Percentiles rank a stretch among this genome's conserved stretches.
phyloP scores from a whole-genome alignment of 805 yeast genomes.

The Metschnikowia drakensbergensis region DNA sequence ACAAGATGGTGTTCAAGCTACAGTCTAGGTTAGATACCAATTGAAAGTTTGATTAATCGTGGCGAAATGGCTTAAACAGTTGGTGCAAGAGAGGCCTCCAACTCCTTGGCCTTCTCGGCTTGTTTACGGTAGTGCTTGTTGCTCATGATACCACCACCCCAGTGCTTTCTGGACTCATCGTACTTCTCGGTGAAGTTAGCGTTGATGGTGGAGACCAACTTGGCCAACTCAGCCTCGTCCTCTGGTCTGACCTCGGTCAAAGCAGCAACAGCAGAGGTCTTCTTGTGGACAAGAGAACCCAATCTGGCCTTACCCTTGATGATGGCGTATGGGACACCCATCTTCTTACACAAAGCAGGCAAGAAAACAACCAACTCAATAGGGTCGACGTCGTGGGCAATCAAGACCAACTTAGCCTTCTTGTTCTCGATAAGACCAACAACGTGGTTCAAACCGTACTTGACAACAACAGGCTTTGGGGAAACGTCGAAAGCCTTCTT shows the following conservation, averaged over 20 bases:
- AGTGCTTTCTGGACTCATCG: conserved; percentile 96
- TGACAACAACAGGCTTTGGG: conserved; percentile 93
- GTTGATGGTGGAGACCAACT: conserved; percentile 87
- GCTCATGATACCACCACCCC: conserved; percentile 99
- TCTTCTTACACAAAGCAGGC: conserved; percentile 98
- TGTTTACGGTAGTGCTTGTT: conserved; percentile 84
- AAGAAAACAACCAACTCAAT: conserved; percentile 94
- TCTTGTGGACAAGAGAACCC: conserved; percentile 95
- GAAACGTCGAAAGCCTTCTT: conserved; percentile 95
- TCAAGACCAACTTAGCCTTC: conserved; percentile 95
- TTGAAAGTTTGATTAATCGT: background rate
- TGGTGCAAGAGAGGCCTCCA: conserved; percentile 30
- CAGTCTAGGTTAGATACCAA: background rate
- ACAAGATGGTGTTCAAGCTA: background rate
- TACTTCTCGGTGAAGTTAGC: conserved; percentile 90
- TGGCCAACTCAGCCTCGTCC: conserved; percentile 92
- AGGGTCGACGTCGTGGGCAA: conserved; percentile 99
- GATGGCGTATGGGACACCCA: conserved; percentile 99
- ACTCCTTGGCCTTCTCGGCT: conserved; percentile 68
- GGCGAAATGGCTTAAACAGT: conserved; percentile 3
- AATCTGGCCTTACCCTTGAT: conserved; percentile 98
- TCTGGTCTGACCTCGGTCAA: conserved; percentile 91
- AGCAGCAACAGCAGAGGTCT: conserved; percentile 96
- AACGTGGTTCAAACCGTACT: conserved; percentile 99
- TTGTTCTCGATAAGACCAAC: conserved; percentile 96